Evolutionary conservation across 2,329 filamentous ascomycete species (phyloP).

Genomic region (Aspergillus oerlinghausenensis): DNA sequence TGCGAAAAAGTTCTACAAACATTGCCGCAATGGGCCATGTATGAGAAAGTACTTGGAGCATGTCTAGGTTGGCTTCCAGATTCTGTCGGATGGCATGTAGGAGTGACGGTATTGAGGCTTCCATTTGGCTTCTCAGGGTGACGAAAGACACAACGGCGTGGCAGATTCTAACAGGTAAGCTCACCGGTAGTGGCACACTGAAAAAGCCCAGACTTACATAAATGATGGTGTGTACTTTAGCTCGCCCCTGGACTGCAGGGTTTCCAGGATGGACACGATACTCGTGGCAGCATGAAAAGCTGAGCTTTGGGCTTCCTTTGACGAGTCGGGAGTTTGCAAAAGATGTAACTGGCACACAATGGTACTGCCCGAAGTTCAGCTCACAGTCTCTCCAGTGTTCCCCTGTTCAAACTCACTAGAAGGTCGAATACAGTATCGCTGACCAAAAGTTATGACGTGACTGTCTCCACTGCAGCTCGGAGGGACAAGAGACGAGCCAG

Average conservation of each 20-base stretch:
- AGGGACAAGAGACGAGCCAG: conserved; percentile 10
- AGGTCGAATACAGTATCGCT: conserved; percentile 7
- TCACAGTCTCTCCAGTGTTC: background rate
- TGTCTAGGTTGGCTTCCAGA: conserved; percentile 8
- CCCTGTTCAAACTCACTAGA: conserved; percentile 3
- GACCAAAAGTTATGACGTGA: conserved; percentile 6
- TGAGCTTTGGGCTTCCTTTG: conserved; percentile 5
- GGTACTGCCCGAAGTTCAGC: conserved; percentile 1
- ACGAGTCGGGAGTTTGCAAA: conserved; percentile 3
- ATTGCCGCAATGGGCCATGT: conserved; percentile 12
- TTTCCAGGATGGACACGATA: conserved; percentile 10
- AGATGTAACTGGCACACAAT: conserved; percentile 12
- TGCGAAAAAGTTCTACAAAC: conserved; percentile 8
- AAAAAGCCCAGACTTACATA: background rate
- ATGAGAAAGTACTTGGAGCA: conserved; percentile 3
- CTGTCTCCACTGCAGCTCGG: conserved; percentile 7
- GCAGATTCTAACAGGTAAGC: conserved; percentile 9
- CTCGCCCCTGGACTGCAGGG: conserved; percentile 5
- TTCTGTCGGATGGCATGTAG: conserved; percentile 7
- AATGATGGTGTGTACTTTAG: conserved; percentile 10
- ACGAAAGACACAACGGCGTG: conserved; percentile 10
- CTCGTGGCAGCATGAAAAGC: conserved; percentile 11
- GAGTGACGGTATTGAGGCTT: conserved; percentile 8
- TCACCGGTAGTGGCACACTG: background rate
- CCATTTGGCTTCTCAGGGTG: conserved; percentile 9